phyloP scores from a whole-genome alignment of 768 basidiomycete species.

The Phallus indusiatus region DNA sequence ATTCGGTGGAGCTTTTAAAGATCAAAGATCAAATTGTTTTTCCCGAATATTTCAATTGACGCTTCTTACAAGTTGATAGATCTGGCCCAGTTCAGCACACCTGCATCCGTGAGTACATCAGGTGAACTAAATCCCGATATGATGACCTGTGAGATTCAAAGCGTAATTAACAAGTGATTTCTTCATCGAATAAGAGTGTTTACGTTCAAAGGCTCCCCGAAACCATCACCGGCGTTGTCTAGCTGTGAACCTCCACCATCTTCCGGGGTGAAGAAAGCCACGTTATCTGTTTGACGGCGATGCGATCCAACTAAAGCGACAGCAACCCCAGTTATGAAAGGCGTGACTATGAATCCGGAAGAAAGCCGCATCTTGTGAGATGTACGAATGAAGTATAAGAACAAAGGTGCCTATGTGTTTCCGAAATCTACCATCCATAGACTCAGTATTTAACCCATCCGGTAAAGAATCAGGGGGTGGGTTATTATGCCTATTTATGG shows the following conservation, averaged over 20 bases:
- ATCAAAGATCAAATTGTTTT: background rate
- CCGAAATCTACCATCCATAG: background rate
- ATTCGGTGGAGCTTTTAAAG: constrained; percentile 32
- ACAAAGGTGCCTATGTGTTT: background rate
- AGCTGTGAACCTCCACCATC: constrained; percentile 35
- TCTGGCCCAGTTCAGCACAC: constrained; percentile 48
- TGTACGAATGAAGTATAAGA: background rate
- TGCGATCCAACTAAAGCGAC: background rate
- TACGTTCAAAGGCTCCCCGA: constrained; percentile 39
- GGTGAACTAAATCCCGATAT: constrained; percentile 56
- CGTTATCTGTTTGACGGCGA: background rate
- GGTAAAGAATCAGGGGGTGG: background rate
- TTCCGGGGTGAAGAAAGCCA: constrained; percentile 28
- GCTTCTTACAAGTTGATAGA: constrained; percentile 52
- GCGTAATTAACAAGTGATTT: background rate
- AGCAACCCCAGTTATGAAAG: background rate
- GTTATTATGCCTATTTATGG: background rate
- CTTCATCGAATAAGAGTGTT: background rate
- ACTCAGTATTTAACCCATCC: background rate
- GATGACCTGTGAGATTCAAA: constrained; percentile 34
- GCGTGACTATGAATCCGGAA: background rate
- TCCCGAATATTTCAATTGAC: background rate
- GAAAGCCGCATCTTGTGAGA: background rate
- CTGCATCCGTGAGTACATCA: constrained; percentile 43
- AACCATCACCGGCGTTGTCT: constrained; percentile 26